These are phyloP conservation scores for Petasospora fabianii DNA, from an alignment of 1,139 yeast species.

Conservation along the genomic window DNA sequence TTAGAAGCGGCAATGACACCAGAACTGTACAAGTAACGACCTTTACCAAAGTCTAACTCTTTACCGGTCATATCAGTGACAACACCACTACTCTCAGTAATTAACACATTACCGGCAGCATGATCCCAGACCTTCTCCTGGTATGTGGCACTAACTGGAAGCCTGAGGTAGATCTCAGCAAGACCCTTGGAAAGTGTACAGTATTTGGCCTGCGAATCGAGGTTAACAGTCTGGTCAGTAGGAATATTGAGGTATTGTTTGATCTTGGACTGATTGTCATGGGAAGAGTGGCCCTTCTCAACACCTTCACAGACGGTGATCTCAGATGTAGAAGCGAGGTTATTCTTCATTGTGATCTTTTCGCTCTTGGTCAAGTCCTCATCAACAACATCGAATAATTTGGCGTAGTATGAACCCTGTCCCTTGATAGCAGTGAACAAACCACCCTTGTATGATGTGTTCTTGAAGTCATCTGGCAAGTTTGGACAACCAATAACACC, in stretches of 20 bases:
- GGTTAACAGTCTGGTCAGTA: slow-evolving; percentile 52
- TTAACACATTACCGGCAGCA: slow-evolving; percentile 88
- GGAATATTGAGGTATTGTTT: slow-evolving; percentile 60
- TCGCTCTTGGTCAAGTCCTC: slow-evolving; percentile 37
- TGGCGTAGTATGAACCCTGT: slow-evolving; percentile 66
- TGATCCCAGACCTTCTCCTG: slow-evolving; percentile 98
- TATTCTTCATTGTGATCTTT: slow-evolving; percentile 43
- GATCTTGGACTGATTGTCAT: slow-evolving; percentile 76
- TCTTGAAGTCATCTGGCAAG: slow-evolving; percentile 50
- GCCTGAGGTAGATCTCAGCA: slow-evolving; percentile 86
- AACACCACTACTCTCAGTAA: slow-evolving; percentile 86
- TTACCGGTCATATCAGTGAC: slow-evolving; percentile 82
- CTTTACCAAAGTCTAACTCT: slow-evolving; percentile 76
- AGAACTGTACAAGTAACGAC: slow-evolving; percentile 74
- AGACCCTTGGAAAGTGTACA: slow-evolving; percentile 88
- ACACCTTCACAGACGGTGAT: slow-evolving; percentile 85
- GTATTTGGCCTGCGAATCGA: slow-evolving; percentile 96
- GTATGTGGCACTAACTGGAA: slow-evolving; percentile 73
- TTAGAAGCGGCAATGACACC: slow-evolving; percentile 91
- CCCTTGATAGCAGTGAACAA: slow-evolving; percentile 70
- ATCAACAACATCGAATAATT: slow-evolving; percentile 32
- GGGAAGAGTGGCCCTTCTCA: slow-evolving; percentile 95
- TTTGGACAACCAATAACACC: slow-evolving; percentile 98
- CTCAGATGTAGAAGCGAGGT: slow-evolving; percentile 31
- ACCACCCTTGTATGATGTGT: slow-evolving; percentile 29